These are phyloP conservation scores for Fraxinus paxiana DNA, from an alignment of 305 asterid species.

Conservation along the genomic window DNA sequence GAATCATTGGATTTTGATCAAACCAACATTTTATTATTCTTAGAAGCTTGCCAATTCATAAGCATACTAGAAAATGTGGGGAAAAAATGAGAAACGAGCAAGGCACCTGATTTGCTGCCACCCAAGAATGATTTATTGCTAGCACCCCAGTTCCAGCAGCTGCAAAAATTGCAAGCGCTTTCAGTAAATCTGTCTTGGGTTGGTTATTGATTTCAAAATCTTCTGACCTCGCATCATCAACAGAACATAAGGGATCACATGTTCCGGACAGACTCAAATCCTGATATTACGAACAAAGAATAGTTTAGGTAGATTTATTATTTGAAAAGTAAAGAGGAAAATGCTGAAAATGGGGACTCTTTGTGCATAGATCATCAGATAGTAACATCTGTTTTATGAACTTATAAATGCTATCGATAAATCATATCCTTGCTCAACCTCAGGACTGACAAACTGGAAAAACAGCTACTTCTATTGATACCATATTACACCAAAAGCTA, in stretches of 20 bases:
- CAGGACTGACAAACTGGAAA: slow-evolving; percentile 6
- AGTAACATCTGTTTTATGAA: not conserved
- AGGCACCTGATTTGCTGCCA: slow-evolving; percentile 85
- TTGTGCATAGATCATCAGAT: slow-evolving; percentile 7
- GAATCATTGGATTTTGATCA: slow-evolving; percentile 33
- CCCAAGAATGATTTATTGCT: slow-evolving; percentile 94
- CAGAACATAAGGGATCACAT: slow-evolving; percentile 90
- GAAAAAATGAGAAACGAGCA: slow-evolving; percentile 13
- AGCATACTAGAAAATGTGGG: slow-evolving; percentile 1
- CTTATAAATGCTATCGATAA: not conserved
- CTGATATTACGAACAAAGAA: slow-evolving; percentile 19
- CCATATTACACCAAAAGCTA: not conserved
- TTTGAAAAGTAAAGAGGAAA: not conserved
- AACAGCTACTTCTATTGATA: not conserved
- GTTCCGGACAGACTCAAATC: slow-evolving; percentile 53
- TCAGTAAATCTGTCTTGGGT: slow-evolving; percentile 77
- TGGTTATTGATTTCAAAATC: slow-evolving; percentile 62
- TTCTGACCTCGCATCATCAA: slow-evolving; percentile 77
- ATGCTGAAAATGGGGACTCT: not conserved
- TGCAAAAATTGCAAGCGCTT: slow-evolving; percentile 75
- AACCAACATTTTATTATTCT: slow-evolving; percentile 10
- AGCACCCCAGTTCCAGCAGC: slow-evolving; percentile 82
- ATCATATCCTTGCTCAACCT: not conserved
- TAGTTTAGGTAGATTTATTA: not conserved
- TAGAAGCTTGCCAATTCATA: slow-evolving; percentile 6